phyloP scores from a whole-genome alignment of 2,329 filamentous ascomycete genomes.

The Alternaria conjuncta region DNA sequence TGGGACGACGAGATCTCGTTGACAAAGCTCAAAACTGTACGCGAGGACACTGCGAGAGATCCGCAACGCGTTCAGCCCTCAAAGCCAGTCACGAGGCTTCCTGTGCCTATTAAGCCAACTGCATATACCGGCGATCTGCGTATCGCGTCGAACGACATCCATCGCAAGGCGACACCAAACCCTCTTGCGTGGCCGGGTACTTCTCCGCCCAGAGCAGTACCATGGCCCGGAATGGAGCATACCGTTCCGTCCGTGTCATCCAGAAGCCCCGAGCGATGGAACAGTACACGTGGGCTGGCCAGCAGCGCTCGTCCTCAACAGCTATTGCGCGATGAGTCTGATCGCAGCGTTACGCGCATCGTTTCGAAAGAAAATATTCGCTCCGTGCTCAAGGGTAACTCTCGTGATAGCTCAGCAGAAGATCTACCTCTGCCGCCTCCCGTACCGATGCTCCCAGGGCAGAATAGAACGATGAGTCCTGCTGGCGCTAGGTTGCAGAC shows the following conservation, averaged over 20 bases:
- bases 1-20: constrained; percentile 29
- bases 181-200: constrained; percentile 13
- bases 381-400: constrained; percentile 25
- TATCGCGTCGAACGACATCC: constrained; percentile 9
- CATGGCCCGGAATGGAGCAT: constrained; percentile 15
- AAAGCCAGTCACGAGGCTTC: constrained; percentile 21
- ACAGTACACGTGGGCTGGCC: neutral
- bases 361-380: constrained; percentile 46
- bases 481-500: constrained; percentile 18
- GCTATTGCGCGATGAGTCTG: neutral
- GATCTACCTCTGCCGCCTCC: constrained; percentile 11
- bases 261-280: constrained; percentile 25
- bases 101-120: constrained; percentile 23
- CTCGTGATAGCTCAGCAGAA: constrained; percentile 28
- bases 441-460: neutral
- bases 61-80: neutral
- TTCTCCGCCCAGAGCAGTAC: neutral
- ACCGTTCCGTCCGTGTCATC: constrained; percentile 26
- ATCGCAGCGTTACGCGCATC: constrained; percentile 27
- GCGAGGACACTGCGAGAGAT: neutral
- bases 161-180: neutral
- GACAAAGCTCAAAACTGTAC: constrained; percentile 17
- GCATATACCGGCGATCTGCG: constrained; percentile 18
- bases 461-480: neutral
- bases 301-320: constrained; percentile 2